Base-by-base conservation (phyloP, 1,284 basidiomycete species). In the Retiboletus fuscus region DNA sequence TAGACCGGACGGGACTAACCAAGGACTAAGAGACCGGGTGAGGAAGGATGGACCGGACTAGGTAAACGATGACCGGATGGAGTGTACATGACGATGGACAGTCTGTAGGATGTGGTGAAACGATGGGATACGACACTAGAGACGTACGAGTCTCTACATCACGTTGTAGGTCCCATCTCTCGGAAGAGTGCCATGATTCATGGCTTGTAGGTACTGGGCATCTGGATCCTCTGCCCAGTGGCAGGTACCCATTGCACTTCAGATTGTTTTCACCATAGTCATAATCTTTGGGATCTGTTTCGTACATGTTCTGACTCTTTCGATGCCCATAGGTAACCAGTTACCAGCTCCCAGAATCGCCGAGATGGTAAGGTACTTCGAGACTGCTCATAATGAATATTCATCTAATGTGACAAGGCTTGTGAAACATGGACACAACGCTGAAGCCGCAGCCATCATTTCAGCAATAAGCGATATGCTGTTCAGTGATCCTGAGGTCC, bases 241-340 rank as follows among this genome's bases (percentile, higher is more conserved):
- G 92, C 83, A 91, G 67, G 88, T 90, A n/a, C 92, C 92, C 3
- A 88, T 93, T 58, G 89, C 90, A 2, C 82, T 93, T 51, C 92
- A 94, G 77, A 89, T 91, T 64, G 64, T 90, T 13, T 87, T 93
- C 64, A 91, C 91, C 4, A 69, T 90, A 11, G 82, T 92, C 60
- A 90, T 93, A 85, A 84, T 92, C 62, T 72, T 85, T 69, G 86
- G 86, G 22, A 89, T 93, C 30, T 80, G 80, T 41, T 87, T 90
- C 76, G 88, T 91, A 76, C 74, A 88, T 84, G 15, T 44, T 41
- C 43, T 26, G 51, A 41, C 43, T 61, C 34, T 58, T 28, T 51
- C 12, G 3, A 30, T 58, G 39, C n/a, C 28, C 53, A 10, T 61
- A 67, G n/a, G 26, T 70, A 41, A 73, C 69, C 44, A 5, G 28